phyloP scores from a whole-genome alignment of 192 early-diverging fungal species.

The Rhizoclosmatium sp. region DNA sequence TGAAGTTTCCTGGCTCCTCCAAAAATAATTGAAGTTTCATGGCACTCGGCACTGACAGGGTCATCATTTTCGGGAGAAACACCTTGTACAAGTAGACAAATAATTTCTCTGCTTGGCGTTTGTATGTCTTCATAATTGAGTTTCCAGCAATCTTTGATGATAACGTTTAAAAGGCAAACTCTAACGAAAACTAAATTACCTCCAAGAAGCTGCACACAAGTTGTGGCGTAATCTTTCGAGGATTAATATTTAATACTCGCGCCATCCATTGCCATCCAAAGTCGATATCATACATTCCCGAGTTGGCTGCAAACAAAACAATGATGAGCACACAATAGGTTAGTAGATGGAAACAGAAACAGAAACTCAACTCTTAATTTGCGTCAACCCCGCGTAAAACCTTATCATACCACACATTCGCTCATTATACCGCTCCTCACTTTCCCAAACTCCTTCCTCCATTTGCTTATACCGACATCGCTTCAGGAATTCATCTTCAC shows the following conservation, averaged over 20 bases:
- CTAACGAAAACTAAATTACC: constrained; percentile 34
- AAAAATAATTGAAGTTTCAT: constrained; percentile 54
- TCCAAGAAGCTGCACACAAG: constrained; percentile 71
- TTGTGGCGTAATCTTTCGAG: constrained; percentile 69
- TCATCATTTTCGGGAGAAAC: constrained; percentile 43
- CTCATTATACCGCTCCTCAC: constrained; percentile 66
- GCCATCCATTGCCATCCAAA: constrained; percentile 80
- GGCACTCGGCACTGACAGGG: constrained; percentile 35
- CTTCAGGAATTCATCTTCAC: constrained; percentile 47
- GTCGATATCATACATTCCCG: constrained; percentile 57
- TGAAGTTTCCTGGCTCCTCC: constrained; percentile 44
- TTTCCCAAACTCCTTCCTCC: constrained; percentile 54
- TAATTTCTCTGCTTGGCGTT: constrained; percentile 56
- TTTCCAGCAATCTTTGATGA: constrained; percentile 48
- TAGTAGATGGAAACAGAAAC: background rate
- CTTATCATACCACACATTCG: constrained; percentile 73
- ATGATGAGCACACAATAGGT: background rate
- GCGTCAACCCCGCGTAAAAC: constrained; percentile 74
- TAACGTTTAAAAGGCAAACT: background rate
- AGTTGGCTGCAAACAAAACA: background rate
- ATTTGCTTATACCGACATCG: constrained; percentile 53
- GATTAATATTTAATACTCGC: constrained; percentile 71
- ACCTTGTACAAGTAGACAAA: constrained; percentile 44
- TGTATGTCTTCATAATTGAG: constrained; percentile 47
- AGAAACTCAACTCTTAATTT: constrained; percentile 47